Evolutionary conservation across 345 rosid species (phyloP).

Genomic region (Lepidium didymum): DNA sequence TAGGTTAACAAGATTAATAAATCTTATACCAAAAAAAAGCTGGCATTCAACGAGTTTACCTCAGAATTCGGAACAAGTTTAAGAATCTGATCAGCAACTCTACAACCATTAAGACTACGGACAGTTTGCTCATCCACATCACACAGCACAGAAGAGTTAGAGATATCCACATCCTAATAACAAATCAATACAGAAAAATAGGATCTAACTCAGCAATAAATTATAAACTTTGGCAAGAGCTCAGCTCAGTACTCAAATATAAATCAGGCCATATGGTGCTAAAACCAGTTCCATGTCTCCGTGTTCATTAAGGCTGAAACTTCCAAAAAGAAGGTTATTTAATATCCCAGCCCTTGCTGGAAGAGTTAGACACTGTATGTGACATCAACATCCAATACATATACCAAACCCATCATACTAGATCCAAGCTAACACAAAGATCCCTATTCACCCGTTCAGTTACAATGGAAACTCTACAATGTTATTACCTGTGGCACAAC

Average conservation of each 20-base stretch:
- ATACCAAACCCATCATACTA: background rate
- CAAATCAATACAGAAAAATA: background rate
- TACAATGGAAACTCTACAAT: background rate
- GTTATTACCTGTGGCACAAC: slow-evolving; percentile 79
- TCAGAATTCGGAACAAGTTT: slow-evolving; percentile 74
- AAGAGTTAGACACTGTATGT: background rate
- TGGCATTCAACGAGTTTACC: slow-evolving; percentile 35
- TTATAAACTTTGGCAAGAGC: background rate
- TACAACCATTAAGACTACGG: slow-evolving; percentile 91
- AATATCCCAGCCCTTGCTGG: background rate
- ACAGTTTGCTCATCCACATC: slow-evolving; percentile 80
- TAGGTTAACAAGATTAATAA: slow-evolving; percentile 1
- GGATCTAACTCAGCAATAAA: background rate
- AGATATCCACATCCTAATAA: slow-evolving; percentile 76
- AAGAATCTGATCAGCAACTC: slow-evolving; percentile 95
- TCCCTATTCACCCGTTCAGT: background rate
- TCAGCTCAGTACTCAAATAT: background rate
- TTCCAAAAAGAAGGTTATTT: background rate
- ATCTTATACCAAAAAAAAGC: background rate
- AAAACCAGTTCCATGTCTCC: slow-evolving; percentile 3
- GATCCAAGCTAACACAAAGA: background rate
- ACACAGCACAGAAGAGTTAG: slow-evolving; percentile 49
- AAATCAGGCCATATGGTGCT: background rate
- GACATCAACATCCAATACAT: background rate
- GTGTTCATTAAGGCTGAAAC: background rate